A percentile compares a stretch with the other conserved stretches of the same genome.
phyloP scores from a whole-genome alignment of 306 rosid species.

The barrel medic (Medicago truncatula) region MtrunA17r5.0-ANR NC_053042.1:27988001-27988500 shows the following conservation, averaged over 20 bases:
- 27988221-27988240: too few relatives aligned
- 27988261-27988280: too few relatives aligned
- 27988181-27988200: too few relatives aligned
- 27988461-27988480: background rate
- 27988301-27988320: background rate
- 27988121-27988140: too few relatives aligned
- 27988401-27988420: constrained; percentile 34
- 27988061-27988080: too few relatives aligned
- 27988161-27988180: too few relatives aligned
- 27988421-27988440: constrained; percentile 7
- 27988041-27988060: background rate
- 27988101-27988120: too few relatives aligned
- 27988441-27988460: background rate
- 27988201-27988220: too few relatives aligned
- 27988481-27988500: constrained; percentile 14
- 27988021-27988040: background rate
- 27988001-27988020: background rate
- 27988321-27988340: constrained; percentile 7
- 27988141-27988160: too few relatives aligned
- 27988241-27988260: too few relatives aligned
- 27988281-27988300: too few relatives aligned
- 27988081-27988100: too few relatives aligned
- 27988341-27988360: constrained; percentile 45
- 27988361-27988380: constrained; percentile 7
- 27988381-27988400: background rate